These are phyloP conservation scores for Beta corolliflora DNA, from an alignment of 179 eudicot species.

Conservation along the genomic window DNA sequence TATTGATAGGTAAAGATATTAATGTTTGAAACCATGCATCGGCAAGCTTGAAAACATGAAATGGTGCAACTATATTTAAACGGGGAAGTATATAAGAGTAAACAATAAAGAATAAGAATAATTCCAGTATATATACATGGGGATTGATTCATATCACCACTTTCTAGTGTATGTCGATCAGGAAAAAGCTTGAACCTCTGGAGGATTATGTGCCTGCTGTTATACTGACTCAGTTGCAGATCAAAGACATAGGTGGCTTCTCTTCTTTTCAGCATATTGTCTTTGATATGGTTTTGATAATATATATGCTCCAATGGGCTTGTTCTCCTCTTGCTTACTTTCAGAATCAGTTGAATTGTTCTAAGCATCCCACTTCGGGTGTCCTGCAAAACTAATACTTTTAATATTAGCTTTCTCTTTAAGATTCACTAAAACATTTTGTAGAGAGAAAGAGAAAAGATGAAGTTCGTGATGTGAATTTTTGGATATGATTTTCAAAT, in stretches of 20 bases:
- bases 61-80: too few relatives aligned
- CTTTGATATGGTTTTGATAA: neutral
- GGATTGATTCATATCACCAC: slow-evolving; percentile 28
- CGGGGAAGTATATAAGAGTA: too few relatives aligned
- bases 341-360: neutral
- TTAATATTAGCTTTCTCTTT: neutral
- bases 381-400: too few relatives aligned
- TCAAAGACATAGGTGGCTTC: slow-evolving; percentile 77
- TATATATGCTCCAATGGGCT: neutral
- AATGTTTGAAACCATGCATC: too few relatives aligned
- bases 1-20: too few relatives aligned
- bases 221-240: slow-evolving; percentile 76
- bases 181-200: slow-evolving; percentile 93
- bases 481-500: too few relatives aligned
- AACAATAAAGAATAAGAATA: too few relatives aligned
- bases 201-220: slow-evolving; percentile 93
- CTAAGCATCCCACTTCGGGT: neutral
- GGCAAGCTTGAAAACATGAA: too few relatives aligned
- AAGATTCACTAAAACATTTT: neutral
- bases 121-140: neutral
- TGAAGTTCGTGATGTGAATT: too few relatives aligned
- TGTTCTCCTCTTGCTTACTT: neutral
- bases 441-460: too few relatives aligned
- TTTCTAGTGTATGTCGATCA: slow-evolving; percentile 43
- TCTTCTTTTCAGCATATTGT: slow-evolving; percentile 4